Conservation (phyloP, 1,284 basidiomycete species). For the Ustilago trichophora region DNA sequence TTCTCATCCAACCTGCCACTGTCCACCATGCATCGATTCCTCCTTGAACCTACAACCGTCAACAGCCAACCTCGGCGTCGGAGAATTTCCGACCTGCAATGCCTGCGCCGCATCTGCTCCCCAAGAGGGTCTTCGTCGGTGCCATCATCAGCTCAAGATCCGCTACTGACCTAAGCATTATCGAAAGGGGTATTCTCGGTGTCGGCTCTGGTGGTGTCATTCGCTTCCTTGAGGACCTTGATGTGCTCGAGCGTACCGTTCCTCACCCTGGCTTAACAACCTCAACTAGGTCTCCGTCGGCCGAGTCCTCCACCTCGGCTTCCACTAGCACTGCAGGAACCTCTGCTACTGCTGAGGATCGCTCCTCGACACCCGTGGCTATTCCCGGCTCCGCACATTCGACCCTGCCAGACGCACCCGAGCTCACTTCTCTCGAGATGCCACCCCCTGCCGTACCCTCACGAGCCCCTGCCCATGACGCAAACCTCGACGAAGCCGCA, state of each 20-base stretch:
- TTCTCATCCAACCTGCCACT: too few relatives aligned
- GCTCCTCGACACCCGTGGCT: constrained; percentile 48
- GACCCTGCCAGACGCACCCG: constrained; percentile 27
- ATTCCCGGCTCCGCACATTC: constrained; percentile 35
- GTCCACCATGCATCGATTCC: too few relatives aligned
- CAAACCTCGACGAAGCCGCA: constrained; percentile 18
- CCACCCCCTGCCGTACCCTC: constrained; percentile 35
- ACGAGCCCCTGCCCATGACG: constrained; percentile 8
- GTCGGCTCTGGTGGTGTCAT: constrained; percentile 58
- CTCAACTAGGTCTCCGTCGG: constrained; percentile 4
- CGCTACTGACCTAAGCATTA: constrained; percentile 43
- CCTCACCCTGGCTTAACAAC: constrained; percentile 4
- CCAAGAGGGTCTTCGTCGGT: constrained; percentile 57
- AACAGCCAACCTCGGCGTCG: constrained; percentile 42
- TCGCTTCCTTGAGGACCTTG: constrained; percentile 59
- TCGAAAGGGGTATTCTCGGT: constrained; percentile 54
- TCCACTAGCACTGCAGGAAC: constrained; percentile 20
- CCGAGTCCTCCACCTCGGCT: constrained; percentile 20
- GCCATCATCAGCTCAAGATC: constrained; percentile 53
- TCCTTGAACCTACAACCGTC: too few relatives aligned
- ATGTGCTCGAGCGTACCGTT: constrained; percentile 23
- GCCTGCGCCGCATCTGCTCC: constrained; percentile 49
- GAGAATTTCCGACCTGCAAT: constrained; percentile 51
- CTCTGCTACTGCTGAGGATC: constrained; percentile 19
- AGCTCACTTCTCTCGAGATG: constrained; percentile 42